Evolutionary conservation across 805 yeast species (phyloP).

Genomic region (Pichia californica): DNA sequence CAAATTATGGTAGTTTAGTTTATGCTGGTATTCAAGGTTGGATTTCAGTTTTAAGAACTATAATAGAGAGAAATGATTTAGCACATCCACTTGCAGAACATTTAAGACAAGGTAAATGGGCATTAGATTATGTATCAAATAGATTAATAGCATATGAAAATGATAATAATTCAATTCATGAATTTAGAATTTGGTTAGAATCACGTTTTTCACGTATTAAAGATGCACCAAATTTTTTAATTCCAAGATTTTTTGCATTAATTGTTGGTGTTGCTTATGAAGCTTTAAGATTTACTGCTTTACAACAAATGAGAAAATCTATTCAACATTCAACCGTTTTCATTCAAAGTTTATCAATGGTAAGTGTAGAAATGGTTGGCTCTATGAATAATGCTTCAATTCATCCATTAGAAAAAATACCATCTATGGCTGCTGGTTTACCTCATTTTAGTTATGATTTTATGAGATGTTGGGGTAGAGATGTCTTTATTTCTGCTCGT

Average conservation of each 20-base stretch:
- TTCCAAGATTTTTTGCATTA: constrained; percentile 83
- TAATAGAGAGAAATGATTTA: constrained; percentile 64
- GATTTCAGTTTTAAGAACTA: constrained; percentile 58
- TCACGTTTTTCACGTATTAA: constrained; percentile 58
- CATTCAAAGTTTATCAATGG: constrained; percentile 70
- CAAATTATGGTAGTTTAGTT: constrained; percentile 63
- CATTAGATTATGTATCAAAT: constrained; percentile 64
- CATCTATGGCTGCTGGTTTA: constrained; percentile 90
- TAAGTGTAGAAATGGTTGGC: constrained; percentile 86
- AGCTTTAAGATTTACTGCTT: constrained; percentile 65
- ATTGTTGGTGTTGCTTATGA: constrained; percentile 80
- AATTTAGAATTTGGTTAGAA: constrained; percentile 65
- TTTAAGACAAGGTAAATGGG: constrained; percentile 82
- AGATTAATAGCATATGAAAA: constrained; percentile 51
- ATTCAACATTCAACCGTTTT: constrained; percentile 62
- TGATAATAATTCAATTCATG: constrained; percentile 40
- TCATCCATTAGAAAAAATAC: constrained; percentile 52
- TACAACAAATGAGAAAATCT: constrained; percentile 46
- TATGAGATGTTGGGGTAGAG: constrained; percentile 99
- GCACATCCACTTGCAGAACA: constrained; percentile 82
- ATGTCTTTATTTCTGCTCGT: constrained; percentile 80
- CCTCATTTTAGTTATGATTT: constrained; percentile 89
- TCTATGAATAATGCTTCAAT: constrained; percentile 67
- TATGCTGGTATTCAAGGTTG: constrained; percentile 95
- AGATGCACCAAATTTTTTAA: constrained; percentile 66